These are phyloP conservation scores for Laburnicola sp. DNA, from an alignment of 2,329 filamentous ascomycete genomes.

Conservation along the genomic window DNA sequence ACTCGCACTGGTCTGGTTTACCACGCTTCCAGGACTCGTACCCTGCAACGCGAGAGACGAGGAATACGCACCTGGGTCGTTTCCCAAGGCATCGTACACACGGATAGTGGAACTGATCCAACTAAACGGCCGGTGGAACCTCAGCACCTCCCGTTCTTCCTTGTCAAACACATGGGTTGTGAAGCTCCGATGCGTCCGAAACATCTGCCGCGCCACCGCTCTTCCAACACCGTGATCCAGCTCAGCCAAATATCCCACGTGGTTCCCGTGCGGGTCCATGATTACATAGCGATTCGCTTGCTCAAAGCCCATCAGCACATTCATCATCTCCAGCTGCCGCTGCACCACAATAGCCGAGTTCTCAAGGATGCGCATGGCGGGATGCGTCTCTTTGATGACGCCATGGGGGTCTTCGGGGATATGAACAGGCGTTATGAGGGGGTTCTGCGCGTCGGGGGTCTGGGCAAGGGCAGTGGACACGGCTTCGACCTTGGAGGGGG, in stretches of 20 bases:
- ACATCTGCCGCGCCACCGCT: constrained; percentile 61
- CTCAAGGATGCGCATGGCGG: constrained; percentile 59
- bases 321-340: constrained; percentile 67
- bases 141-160: constrained; percentile 62
- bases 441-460: constrained; percentile 48
- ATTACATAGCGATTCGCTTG: constrained; percentile 69
- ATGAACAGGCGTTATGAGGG: constrained; percentile 62
- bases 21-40: constrained; percentile 48
- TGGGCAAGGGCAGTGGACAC: constrained; percentile 52
- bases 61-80: constrained; percentile 34
- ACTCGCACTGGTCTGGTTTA: constrained; percentile 52
- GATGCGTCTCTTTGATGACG: constrained; percentile 61
- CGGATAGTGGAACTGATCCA: constrained; percentile 63
- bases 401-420: constrained; percentile 64
- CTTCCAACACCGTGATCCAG: constrained; percentile 62
- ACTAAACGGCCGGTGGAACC: constrained; percentile 65
- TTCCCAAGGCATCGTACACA: constrained; percentile 40
- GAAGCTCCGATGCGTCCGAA: constrained; percentile 65
- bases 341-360: constrained; percentile 66
- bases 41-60: constrained; percentile 51
- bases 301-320: constrained; percentile 67
- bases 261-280: constrained; percentile 65
- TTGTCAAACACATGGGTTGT: constrained; percentile 67
- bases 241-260: constrained; percentile 67
- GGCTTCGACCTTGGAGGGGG: constrained; percentile 44